Percentiles rank a stretch among this genome's conserved stretches.
Evolutionary conservation across 306 rosid species (phyloP).

Genomic region (Rosa multiflora): DNA sequence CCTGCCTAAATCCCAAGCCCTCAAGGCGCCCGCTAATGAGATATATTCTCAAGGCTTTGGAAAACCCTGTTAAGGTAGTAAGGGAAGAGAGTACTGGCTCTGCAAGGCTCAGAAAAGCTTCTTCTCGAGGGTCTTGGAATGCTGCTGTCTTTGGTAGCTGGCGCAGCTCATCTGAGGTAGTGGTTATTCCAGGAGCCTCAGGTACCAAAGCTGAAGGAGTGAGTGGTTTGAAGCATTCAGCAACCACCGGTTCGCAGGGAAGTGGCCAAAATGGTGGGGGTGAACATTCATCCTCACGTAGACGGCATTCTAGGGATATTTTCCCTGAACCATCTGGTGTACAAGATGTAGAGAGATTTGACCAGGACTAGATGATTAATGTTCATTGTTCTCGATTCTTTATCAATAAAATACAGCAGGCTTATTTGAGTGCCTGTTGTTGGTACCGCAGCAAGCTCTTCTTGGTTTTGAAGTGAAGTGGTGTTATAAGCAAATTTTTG

Average conservation of each 20-base stretch:
- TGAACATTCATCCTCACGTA: slow-evolving; percentile 62
- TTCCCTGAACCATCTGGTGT: slow-evolving; percentile 71
- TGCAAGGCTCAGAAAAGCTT: slow-evolving; percentile 67
- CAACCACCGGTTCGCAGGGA: slow-evolving; percentile 70
- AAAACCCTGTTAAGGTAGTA: slow-evolving; percentile 86
- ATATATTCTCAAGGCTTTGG: slow-evolving; percentile 85
- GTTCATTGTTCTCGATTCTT: slow-evolving; percentile 45
- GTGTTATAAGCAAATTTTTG: slow-evolving; percentile 24
- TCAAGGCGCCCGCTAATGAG: slow-evolving; percentile 86
- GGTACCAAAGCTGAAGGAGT: slow-evolving; percentile 50
- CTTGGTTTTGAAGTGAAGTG: slow-evolving; percentile 23
- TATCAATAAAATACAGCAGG: slow-evolving; percentile 51
- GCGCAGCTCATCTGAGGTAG: slow-evolving; percentile 79
- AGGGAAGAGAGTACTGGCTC: slow-evolving; percentile 83
- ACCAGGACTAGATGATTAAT: slow-evolving; percentile 38
- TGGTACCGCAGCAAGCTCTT: slow-evolving; percentile 26
- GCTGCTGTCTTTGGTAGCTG: slow-evolving; percentile 92
- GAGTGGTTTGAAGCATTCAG: slow-evolving; percentile 70
- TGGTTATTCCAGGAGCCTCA: slow-evolving; percentile 50
- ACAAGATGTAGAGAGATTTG: slow-evolving; percentile 59
- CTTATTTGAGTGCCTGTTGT: slow-evolving; percentile 45
- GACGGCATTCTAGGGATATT: slow-evolving; percentile 72
- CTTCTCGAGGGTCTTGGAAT: slow-evolving; percentile 93
- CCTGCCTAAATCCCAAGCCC: slow-evolving; percentile 88
- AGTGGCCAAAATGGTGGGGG: slow-evolving; percentile 54